A percentile compares a stretch with the other conserved stretches of the same genome.
Evolutionary conservation across 208 protist genomes (phyloP).

Genomic region (Tritrichomonas foetus): DNA sequence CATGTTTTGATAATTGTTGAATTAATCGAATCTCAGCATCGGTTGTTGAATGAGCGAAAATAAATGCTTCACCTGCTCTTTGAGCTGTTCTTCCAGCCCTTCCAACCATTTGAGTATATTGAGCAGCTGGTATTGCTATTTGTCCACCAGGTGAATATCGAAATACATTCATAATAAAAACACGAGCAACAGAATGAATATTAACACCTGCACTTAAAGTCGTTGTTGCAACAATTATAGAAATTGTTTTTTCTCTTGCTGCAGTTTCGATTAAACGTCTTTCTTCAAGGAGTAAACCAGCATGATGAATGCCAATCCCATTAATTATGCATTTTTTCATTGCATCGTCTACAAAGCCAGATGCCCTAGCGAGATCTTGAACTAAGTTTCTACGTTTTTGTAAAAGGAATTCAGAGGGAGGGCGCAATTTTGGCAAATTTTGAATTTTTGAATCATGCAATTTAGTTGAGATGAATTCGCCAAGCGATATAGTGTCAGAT

Average conservation of each 20-base stretch:
- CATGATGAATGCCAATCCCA: conserved; percentile 18
- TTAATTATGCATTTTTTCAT: neutral
- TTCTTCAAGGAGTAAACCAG: neutral
- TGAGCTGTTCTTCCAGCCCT: neutral
- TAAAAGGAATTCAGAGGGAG: neutral
- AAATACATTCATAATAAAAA: neutral
- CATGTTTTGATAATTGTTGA: neutral
- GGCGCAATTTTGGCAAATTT: neutral
- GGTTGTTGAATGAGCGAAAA: neutral
- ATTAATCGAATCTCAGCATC: neutral
- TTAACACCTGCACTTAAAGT: conserved; percentile 8
- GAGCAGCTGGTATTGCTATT: neutral
- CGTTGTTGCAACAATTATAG: conserved; percentile 29
- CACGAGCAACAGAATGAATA: conserved; percentile 2
- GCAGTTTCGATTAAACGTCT: neutral
- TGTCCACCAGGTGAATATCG: neutral
- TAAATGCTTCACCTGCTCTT: neutral
- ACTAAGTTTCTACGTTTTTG: neutral
- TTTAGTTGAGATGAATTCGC: neutral
- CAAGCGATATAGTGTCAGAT: neutral
- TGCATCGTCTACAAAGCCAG: neutral
- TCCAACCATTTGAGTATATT: conserved; percentile 37
- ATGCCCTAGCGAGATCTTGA: neutral
- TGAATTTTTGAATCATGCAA: neutral
- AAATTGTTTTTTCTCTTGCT: neutral